phyloP scores from a whole-genome alignment of 169 alveolate genomes.

The Eimeria brunetti region DNA sequence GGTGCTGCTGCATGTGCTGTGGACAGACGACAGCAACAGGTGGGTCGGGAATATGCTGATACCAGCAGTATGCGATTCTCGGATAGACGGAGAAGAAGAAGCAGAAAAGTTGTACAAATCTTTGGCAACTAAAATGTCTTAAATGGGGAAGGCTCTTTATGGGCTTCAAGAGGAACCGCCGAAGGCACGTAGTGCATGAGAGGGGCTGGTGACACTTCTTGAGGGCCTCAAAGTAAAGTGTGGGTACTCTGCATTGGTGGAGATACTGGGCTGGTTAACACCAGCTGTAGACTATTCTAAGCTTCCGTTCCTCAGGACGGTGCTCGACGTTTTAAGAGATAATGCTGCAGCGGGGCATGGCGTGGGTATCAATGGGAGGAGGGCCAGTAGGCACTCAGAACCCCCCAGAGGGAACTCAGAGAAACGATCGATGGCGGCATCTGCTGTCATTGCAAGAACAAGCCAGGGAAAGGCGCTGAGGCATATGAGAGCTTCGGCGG shows the following conservation, averaged over 20 bases:
- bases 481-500: background rate
- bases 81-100: background rate
- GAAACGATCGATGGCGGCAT: background rate
- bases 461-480: background rate
- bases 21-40: background rate
- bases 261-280: background rate
- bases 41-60: background rate
- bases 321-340: background rate
- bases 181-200: background rate
- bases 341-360: constrained; percentile 6
- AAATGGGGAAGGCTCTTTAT: background rate
- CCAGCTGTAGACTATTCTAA: background rate
- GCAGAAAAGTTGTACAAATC: background rate
- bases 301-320: background rate
- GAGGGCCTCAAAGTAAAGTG: background rate
- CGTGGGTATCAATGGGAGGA: background rate
- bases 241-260: background rate
- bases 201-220: background rate
- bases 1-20: background rate
- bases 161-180: background rate
- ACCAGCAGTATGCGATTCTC: constrained; percentile 4
- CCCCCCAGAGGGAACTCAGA: background rate
- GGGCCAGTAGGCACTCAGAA: background rate
- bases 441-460: background rate
- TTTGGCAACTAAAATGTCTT: background rate